Base-by-base conservation (phyloP, 2,329 filamentous ascomycete species). In the Remersonia thermophila region DNA sequence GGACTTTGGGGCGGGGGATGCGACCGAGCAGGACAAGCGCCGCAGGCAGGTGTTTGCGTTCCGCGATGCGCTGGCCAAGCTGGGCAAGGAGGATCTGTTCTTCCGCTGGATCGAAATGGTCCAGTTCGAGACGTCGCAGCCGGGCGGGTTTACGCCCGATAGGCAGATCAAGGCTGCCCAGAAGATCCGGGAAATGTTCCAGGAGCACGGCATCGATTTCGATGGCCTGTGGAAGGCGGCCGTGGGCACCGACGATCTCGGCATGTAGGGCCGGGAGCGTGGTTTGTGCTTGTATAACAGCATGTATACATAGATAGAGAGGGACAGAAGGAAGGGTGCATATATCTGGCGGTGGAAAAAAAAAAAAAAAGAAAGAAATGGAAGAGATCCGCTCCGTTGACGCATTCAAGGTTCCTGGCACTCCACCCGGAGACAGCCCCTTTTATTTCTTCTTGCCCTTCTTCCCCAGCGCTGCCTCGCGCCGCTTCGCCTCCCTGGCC, bases 21-120 rank as follows among this genome's bases (percentile, higher is more conserved):
- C 50, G 18, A 57, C 57, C 2, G 65, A 69, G 29, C 73, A 80
- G 46, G 77, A 82, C 40, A 69, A 77, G 42, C 71, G 72, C 32
- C 63, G 77, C 47, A 72, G 77, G 44, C 84, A 91, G 58, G 78
- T 95, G 7, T 73, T 91, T 43, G 69, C 71, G 3, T 93, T 95
- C 55, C 78, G 83, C 49, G 80, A 91, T 30, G 76, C 77, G 14
- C 66, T 95, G 47, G 69, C 72, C 1, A 69, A 69, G 3, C 67
- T 91, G 57, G 85, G 81, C 30, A 93, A 94, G 59, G 87, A 94
- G 56, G 77, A 81, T 45, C 57, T 95, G 36, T 95, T 95, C 62
- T 94, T 83, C 62, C 75, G 80, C 37, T 94, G 86, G 85, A 83
- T 94, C 33, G 87, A 95, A 62, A 71, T 93, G 52, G 77, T 95